A percentile compares a stretch with the other conserved stretches of the same genome.
Conservation (phyloP, 345 rosid species). For the Arabis hirsuta region DNA sequence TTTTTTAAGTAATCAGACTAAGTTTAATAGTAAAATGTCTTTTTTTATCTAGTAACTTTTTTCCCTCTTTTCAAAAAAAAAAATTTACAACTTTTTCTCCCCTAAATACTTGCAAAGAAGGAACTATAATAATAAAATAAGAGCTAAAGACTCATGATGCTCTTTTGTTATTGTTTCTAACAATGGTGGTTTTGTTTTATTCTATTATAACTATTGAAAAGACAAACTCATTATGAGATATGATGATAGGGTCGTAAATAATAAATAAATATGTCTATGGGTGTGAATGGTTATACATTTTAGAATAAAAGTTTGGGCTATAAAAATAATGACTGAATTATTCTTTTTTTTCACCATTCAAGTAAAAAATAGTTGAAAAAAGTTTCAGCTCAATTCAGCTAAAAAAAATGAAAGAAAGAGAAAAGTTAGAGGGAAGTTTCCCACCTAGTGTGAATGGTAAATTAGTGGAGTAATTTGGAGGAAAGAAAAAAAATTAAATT, state of each 20-base stretch:
- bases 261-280: conserved; percentile 42
- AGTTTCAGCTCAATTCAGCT: too few relatives aligned
- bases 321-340: too few relatives aligned
- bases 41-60: not conserved
- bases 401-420: too few relatives aligned
- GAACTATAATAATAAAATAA: not conserved
- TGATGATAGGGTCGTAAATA: conserved; percentile 46
- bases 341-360: too few relatives aligned
- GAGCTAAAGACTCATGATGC: conserved; percentile 26
- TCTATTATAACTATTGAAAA: conserved; percentile 36
- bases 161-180: conserved; percentile 37
- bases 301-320: too few relatives aligned
- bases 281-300: not conserved
- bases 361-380: too few relatives aligned
- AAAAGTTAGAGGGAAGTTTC: too few relatives aligned
- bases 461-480: too few relatives aligned
- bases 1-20: not conserved
- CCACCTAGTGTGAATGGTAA: too few relatives aligned
- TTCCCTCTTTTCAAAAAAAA: not conserved
- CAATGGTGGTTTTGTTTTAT: conserved; percentile 37
- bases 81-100: not conserved
- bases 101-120: not conserved
- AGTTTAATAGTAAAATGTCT: not conserved
- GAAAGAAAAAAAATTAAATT: too few relatives aligned
- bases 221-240: conserved; percentile 56